phyloP scores from a whole-genome alignment of 352 stramenopile species.

The Phytopythium kandeliae region DNA sequence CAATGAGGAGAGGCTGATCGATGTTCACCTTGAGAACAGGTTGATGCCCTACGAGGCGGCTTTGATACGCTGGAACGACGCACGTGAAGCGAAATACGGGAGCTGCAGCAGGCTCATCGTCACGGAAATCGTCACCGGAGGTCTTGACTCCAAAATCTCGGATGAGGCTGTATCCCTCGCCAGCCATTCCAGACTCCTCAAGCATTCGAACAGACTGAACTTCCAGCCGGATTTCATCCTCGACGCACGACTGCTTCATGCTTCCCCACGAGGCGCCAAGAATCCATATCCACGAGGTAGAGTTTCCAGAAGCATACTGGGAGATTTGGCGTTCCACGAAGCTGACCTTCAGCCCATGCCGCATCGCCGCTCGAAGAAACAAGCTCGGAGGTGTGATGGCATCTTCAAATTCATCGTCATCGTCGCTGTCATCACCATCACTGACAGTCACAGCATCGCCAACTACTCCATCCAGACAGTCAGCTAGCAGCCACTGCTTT shows the following conservation, averaged over 20 bases:
- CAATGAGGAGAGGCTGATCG: slow-evolving; percentile 41
- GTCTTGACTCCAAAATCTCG: slow-evolving; percentile 13
- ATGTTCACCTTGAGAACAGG: slow-evolving; percentile 45
- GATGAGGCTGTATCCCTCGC: slow-evolving; percentile 36
- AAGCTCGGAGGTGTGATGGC: slow-evolving; percentile 81
- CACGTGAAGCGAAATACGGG: slow-evolving; percentile 53
- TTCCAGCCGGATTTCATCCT: slow-evolving; percentile 71
- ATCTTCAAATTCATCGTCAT: slow-evolving; percentile 85
- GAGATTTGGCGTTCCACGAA: slow-evolving; percentile 24
- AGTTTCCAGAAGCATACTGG: slow-evolving; percentile 9
- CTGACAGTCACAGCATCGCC: slow-evolving; percentile 35
- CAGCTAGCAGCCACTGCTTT: slow-evolving; percentile 79
- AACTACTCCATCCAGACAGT: slow-evolving; percentile 65
- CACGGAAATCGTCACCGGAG: not conserved
- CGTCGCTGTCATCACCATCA: slow-evolving; percentile 54
- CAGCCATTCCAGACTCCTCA: slow-evolving; percentile 24
- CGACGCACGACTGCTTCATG: slow-evolving; percentile 79
- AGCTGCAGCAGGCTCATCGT: slow-evolving; percentile 7
- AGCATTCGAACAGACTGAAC: slow-evolving; percentile 56
- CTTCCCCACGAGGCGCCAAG: slow-evolving; percentile 39
- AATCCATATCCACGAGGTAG: slow-evolving; percentile 49
- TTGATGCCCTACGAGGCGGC: slow-evolving; percentile 69
- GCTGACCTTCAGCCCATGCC: slow-evolving; percentile 40
- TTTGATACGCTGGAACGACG: slow-evolving; percentile 75
- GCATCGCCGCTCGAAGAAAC: slow-evolving; percentile 39